Percentiles rank a stretch among this genome's conserved stretches.
Conservation (phyloP, 176 grass and related monocot species). For the Avena atlantica region DNA sequence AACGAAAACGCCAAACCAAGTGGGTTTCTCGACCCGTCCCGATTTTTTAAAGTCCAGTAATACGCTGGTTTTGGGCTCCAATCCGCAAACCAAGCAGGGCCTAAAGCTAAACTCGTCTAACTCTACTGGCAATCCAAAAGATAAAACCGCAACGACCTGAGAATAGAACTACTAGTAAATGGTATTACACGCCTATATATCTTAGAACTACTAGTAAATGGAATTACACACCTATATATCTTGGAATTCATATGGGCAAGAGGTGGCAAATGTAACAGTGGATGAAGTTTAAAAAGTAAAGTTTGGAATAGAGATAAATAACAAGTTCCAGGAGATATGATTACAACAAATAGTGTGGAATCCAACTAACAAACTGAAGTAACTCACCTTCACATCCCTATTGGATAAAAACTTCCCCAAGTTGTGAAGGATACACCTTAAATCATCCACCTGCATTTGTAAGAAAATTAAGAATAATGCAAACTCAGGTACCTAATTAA, state of each 20-base stretch:
- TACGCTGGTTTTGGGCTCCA: too few species aligned
- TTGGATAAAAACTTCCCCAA: slow-evolving; percentile 89
- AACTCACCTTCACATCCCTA: slow-evolving; percentile 90
- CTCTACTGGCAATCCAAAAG: not conserved
- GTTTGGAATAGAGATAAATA: not conserved
- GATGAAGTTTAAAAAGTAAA: not conserved
- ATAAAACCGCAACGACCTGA: not conserved
- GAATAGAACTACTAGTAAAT: not conserved
- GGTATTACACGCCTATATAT: not conserved
- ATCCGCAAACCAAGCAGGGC: too few species aligned
- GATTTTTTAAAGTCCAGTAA: too few species aligned
- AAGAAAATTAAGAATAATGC: slow-evolving; percentile 37
- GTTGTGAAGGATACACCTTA: slow-evolving; percentile 97
- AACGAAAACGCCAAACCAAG: too few species aligned
- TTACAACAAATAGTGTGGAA: not conserved
- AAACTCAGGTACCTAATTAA: not conserved
- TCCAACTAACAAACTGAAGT: slow-evolving; percentile 22
- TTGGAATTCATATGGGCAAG: not conserved
- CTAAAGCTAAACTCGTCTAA: not conserved
- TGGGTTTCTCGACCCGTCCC: too few species aligned
- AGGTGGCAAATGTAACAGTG: not conserved
- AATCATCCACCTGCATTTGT: slow-evolving; percentile 84
- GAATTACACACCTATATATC: not conserved
- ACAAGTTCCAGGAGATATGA: not conserved
- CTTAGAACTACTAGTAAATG: not conserved